phyloP scores from a whole-genome alignment of 805 yeast genomes.

The Nakazawaea wyomingensis region DNA sequence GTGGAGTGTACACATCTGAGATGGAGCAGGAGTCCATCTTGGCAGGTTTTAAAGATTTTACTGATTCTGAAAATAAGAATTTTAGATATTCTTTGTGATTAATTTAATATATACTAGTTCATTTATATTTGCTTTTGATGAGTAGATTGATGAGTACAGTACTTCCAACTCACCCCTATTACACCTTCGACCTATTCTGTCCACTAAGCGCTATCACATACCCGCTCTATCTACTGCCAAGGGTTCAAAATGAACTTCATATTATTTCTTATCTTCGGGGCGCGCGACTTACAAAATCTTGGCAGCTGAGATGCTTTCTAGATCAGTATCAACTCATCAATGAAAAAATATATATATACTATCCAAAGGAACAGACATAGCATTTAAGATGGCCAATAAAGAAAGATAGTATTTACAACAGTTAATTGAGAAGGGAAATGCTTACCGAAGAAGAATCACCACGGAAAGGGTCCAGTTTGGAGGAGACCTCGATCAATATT shows the following conservation, averaged over 20 bases:
- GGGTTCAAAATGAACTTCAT: too few species aligned
- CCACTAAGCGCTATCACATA: too few species aligned
- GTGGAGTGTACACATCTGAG: constrained; percentile 22
- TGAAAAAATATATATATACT: too few species aligned
- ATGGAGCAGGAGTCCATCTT: constrained; percentile 23
- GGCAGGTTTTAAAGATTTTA: constrained; percentile 51
- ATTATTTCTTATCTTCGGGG: neutral
- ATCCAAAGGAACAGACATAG: too few species aligned
- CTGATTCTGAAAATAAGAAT: constrained; percentile 52
- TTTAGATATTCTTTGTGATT: constrained; percentile 39
- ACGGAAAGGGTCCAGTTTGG: neutral
- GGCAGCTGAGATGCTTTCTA: neutral
- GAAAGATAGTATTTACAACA: too few species aligned
- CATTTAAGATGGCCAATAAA: too few species aligned
- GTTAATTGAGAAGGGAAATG: too few species aligned
- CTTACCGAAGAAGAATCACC: neutral
- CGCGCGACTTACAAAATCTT: neutral
- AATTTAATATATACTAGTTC: neutral
- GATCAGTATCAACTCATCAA: neutral
- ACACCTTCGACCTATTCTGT: too few species aligned
- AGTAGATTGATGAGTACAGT: too few species aligned
- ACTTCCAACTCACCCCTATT: too few species aligned
- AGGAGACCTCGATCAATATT: neutral
- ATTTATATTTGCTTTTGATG: neutral
- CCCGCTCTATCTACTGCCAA: too few species aligned